phyloP scores from a whole-genome alignment of 2,329 filamentous ascomycete genomes.

The Botrytis medusae region DNA sequence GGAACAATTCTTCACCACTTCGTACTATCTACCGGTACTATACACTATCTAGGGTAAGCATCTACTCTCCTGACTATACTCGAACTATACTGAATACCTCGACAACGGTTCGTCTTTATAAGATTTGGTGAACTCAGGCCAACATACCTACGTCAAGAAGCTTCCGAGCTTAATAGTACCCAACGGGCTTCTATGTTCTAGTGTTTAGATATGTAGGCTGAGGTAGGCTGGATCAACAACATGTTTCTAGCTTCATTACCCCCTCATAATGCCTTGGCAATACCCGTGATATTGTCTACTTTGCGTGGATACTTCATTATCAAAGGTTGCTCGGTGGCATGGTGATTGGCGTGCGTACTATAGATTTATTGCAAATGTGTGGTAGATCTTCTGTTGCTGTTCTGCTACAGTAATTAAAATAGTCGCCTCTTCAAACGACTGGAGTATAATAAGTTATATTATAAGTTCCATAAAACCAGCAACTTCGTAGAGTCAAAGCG shows the following conservation, averaged over 20 bases:
- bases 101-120: background rate
- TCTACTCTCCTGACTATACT: background rate
- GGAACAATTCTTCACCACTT: background rate
- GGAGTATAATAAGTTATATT: no score
- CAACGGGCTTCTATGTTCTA: background rate
- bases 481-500: background rate
- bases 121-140: background rate
- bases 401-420: background rate
- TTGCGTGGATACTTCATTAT: background rate
- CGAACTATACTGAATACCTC: background rate
- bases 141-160: background rate
- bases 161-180: background rate
- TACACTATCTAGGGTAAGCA: background rate
- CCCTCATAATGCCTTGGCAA: background rate
- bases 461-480: no score
- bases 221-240: background rate
- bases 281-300: background rate
- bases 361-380: background rate
- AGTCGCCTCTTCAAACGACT: no score
- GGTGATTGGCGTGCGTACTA: background rate
- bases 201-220: background rate
- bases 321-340: background rate
- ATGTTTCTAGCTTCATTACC: background rate
- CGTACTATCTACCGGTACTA: no score
- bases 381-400: background rate